Evolutionary conservation across 1,139 yeast genomes (phyloP), one percentile per base, ranked within the genome.

Genomic region (Nadsonia starkeyi-henricii): DNA sequence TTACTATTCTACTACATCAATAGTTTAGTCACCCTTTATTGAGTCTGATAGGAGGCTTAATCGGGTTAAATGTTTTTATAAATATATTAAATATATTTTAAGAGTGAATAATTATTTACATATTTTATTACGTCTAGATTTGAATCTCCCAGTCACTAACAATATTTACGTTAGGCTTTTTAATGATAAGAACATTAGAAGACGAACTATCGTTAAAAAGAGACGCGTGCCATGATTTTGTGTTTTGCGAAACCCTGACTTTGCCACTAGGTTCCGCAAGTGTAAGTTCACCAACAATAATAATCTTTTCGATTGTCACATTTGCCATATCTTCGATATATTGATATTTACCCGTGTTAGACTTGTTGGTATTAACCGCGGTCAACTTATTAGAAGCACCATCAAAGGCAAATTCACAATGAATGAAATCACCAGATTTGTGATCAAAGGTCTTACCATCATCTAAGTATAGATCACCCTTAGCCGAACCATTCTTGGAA

Each of bases 371-470:
- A 28, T 47, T 47, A 18, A 43, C 36, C 12, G 48, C 39, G 8
- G 15, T 4, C 5, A 45, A n/a, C 19, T 19, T 19, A 8, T 43
- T 28, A 45, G 30, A 42, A 26, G 37, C 26, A 18, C 43, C 43
- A 26, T 52, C 50, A 41, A 50, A 56, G 3, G 23, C 45, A 43
- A 52, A 50, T 39, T 52, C 43, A 45, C 54, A 55, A 17, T 51
- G 44, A 28, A 58, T 47, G 48, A 50, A 59, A 19, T 52, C 51
- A 2, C 60, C 62, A 1, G 46, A 21, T 50, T 66, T 58, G 61
- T 82, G 80, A 23, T 68, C 73, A 58, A 74, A 85, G 0, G 91
- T 73, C 58, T 80, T 84, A 15, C 95, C 96, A 63, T 91, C 98
- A 62, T 91, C 98, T 45, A 82, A 66, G 61, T 89, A 91, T 33